Base-by-base conservation (phyloP, 768 basidiomycete species). In the Rhodotorula graminis region DNA sequence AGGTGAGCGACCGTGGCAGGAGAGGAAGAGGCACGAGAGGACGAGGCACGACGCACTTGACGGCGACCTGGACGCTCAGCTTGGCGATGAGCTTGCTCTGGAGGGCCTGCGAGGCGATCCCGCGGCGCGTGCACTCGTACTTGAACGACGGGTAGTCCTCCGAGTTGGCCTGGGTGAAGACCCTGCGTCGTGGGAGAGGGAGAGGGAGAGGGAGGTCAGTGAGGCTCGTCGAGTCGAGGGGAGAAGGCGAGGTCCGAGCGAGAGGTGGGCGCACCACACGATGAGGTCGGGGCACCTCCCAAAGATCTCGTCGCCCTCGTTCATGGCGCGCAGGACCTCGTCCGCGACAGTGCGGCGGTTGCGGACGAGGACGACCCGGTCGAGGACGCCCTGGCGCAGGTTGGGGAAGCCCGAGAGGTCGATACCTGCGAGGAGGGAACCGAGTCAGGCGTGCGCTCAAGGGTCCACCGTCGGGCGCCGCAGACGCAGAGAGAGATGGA, bases 91-190 rank as follows among this genome's bases (percentile, higher is more conserved):
- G 37, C 31, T 33, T 31, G 2, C 19, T 25, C 49, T 59, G 64
- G 2, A 74, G 14, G 10, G 61, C 61, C 37, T 74, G 73, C 14
- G 65, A 64, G 0, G 64, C 65, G 53, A 74, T 40, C 2, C 73
- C 69, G 16, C 29, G 40, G 10, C 40, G 14, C 15, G 47, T 19
- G 12, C 52, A 25, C n/a, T 29, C 55, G 47, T 27, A 27, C 57
- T 72, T 72, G 56, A 67, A 67, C 18, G 16, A 18, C 40, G 42
- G 37, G 56, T 72, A 72, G 27, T 67, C 66, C 11, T 23, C 29
- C 29, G 61, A 64, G 33, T 57, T 71, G 2, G 50, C 62, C 11
- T 46, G 11, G 0, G 37, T 29, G 57, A 67, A 72, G 8, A 67
- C 10, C 61, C 70, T 67, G 67, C 23, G n/a, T 3, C n/a, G n/a